Conservation (phyloP, 805 yeast species). For the Saturnispora sanitii region DNA sequence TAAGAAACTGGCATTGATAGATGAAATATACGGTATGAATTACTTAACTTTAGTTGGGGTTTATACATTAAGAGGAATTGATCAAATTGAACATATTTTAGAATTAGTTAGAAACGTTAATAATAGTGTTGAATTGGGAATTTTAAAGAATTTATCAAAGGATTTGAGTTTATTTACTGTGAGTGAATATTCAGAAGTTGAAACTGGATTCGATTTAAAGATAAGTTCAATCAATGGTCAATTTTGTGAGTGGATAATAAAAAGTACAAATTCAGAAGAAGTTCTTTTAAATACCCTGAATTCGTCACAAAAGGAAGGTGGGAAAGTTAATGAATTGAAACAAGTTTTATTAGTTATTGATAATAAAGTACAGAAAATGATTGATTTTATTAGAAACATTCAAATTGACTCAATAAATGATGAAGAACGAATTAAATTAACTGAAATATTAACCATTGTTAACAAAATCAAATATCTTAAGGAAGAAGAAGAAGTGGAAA, state of each 20-base stretch:
- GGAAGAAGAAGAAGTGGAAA: too few species aligned
- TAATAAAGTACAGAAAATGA: too few species aligned
- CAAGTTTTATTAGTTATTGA: too few species aligned
- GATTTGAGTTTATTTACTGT: background rate
- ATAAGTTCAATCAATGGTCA: background rate
- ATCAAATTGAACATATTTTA: background rate
- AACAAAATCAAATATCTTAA: too few species aligned
- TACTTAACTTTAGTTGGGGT: constrained; percentile 21
- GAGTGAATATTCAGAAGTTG: background rate
- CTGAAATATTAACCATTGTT: too few species aligned
- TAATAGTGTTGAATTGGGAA: background rate
- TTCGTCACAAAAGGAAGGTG: background rate
- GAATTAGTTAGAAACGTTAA: background rate
- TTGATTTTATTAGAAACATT: too few species aligned
- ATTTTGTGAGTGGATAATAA: background rate
- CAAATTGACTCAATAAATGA: too few species aligned
- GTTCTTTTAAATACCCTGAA: constrained; percentile 1
- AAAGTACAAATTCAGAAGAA: constrained; percentile 3
- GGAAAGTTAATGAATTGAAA: background rate
- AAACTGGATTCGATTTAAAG: background rate
- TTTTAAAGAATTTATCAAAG: background rate
- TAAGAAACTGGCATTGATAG: constrained; percentile 12
- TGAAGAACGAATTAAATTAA: too few species aligned
- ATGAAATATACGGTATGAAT: constrained; percentile 17
- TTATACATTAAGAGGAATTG: constrained; percentile 8